Base-by-base conservation (phyloP, 306 rosid species). In the Pyrus communis region DNA sequence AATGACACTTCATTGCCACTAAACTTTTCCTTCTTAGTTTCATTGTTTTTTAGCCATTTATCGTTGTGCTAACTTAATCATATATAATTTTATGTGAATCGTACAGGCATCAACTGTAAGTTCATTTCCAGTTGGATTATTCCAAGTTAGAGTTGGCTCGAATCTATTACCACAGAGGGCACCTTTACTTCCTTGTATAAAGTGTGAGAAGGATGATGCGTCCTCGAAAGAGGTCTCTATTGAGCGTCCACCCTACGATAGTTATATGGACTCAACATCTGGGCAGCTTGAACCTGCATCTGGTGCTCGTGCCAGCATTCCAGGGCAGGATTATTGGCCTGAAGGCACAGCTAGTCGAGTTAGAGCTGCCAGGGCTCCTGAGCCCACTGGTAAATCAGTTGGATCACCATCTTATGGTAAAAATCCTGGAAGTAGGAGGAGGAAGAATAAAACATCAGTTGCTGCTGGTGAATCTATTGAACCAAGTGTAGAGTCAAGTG, bases 241-340 rank as follows among this genome's bases (percentile, higher is more conserved):
- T 25, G 97, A 95, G 65, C 93, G 91, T 11, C 87, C 99, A 67
- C 99, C 99, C 11, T 95, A 95, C 40, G 59, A 92, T 69, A 84
- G 84, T 82, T 95, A 92, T 85, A 45, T 86, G 89, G 97, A 95
- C 82, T 90, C 97, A 2, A 92, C 97, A 73, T 95, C 99, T 3
- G 99, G 97, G 77, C 89, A 87, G 87, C 91, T 95, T 28, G 99
- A 95, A 77, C 99, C 99, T 1, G 99, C 99, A 31, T 95, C 99
- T 27, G 99, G 99, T 38, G 99, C 97, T 71, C 90, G 99, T 51
- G 92, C 99, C 30, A 92, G 97, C 83, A 87, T 95, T 84, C 99
- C 97, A 0, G 97, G 78, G n/a, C 84, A 82, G 42, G 96, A 95
- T 25, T 95, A 84, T 82, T 95, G 97, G 99, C 97, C 97, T 30